Base-by-base conservation (phyloP, 768 basidiomycete species). In the Mrakia hoshinonis region DNA sequence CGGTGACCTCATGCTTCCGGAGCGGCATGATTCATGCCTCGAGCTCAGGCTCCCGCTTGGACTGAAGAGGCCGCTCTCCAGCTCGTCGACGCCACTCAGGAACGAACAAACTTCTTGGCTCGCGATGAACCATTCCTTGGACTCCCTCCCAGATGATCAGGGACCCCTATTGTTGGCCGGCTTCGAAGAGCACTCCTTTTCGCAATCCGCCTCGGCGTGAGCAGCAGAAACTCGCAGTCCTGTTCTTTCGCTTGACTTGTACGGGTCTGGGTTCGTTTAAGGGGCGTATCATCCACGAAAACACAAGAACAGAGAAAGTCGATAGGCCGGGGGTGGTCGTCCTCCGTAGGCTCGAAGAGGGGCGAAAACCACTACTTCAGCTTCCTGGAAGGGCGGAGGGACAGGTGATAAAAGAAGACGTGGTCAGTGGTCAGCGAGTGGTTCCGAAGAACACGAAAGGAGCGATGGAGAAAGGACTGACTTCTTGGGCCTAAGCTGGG, bases 401-500 rank as follows among this genome's bases (percentile, higher is more conserved):
- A 61, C 31, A n/a, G 61, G n/a, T 24, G 3, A 18, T 22, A 64
- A 31, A 3, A 24, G n/a, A 10, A 62, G n/a, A 43, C n/a, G 20
- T 4, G 22, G 62, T 18, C 20, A 64, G 36, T 39, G 22, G 60
- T 61, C 60, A 34, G 22, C 10, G 60, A 39, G 1, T n/a, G 22
- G 26, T 10, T n/a, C 51, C 10, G 26, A 29, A 13, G 46, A 13
- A 26, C 24, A 11, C 24, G 26, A 18, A 24, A 22, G 65, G n/a
- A 49, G 34, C 0, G 2, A 0, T 6, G 34, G 0, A 55, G n/a
- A 20, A 55, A 15, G 48, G n/a, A 70, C 69, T 29, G 11, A 67
- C 66, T 70, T 70, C 69, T 70, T 70, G 31, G 69, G 69, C 58
- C 72, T 58, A 31, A 73, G 67, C 67, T 73, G 72, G 46, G 67